These are phyloP conservation scores for Sphagnum fallax DNA, from an alignment of 228 moss, liverwort and hornwort genomes.

Conservation along the genomic window DNA sequence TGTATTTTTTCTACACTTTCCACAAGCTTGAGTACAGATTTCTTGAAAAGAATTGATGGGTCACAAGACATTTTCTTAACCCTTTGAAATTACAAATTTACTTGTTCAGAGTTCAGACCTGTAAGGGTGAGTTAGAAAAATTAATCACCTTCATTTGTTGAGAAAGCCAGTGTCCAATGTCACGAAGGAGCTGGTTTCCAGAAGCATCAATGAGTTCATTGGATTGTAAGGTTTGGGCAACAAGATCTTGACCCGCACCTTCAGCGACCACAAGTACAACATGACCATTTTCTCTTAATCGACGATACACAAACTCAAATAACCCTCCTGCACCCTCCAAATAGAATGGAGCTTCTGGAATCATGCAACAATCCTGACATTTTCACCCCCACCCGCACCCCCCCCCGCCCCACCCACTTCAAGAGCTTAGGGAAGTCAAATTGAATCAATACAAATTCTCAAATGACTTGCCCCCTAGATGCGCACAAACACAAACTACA, in stretches of 20 bases:
- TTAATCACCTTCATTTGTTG: slow-evolving; percentile 63
- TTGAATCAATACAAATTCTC: too few species aligned
- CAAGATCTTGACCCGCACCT: slow-evolving; percentile 86
- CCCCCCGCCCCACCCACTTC: neutral
- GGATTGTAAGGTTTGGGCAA: slow-evolving; percentile 44
- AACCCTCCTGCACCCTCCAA: slow-evolving; percentile 80
- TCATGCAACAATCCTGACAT: slow-evolving; percentile 79
- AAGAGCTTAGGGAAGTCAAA: neutral
- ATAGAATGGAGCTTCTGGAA: slow-evolving; percentile 92
- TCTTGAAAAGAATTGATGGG: too few species aligned
- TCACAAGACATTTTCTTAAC: too few species aligned
- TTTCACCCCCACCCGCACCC: slow-evolving; percentile 4
- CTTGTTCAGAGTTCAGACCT: too few species aligned
- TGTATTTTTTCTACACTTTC: too few species aligned
- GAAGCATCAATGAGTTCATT: slow-evolving; percentile 61
- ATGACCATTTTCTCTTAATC: slow-evolving; percentile 72
- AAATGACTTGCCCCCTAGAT: neutral
- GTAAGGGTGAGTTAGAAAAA: too few species aligned
- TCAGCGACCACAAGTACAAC: slow-evolving; percentile 96
- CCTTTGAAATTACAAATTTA: too few species aligned
- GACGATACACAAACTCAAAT: slow-evolving; percentile 56
- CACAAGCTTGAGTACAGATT: too few species aligned
- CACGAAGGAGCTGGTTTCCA: slow-evolving; percentile 70
- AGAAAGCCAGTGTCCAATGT: slow-evolving; percentile 83
- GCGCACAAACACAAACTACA: neutral